Conservation (phyloP, 2,329 filamentous ascomycete genomes). For the Orbilia blumenaviensis region DNA sequence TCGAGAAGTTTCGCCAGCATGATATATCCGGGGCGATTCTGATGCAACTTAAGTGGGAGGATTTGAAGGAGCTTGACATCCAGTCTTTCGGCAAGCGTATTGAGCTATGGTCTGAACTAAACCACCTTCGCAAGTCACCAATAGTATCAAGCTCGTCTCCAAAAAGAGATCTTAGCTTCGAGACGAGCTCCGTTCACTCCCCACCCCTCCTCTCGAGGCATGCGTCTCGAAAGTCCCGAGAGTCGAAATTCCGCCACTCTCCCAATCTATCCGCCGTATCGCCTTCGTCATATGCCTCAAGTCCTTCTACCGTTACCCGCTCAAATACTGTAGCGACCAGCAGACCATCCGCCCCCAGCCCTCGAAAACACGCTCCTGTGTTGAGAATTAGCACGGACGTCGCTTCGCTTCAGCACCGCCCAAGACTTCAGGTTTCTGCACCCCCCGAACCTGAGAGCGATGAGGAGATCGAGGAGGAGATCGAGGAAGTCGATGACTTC, state of each 20-base stretch:
- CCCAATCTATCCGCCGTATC: conserved; percentile 34
- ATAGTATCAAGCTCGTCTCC: conserved; percentile 44
- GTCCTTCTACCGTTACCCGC: conserved; percentile 44
- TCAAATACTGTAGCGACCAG: conserved; percentile 50
- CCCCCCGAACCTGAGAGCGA: conserved; percentile 33
- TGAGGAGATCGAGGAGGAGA: conserved; percentile 23
- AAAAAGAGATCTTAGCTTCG: conserved; percentile 46
- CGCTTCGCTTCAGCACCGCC: conserved; percentile 33
- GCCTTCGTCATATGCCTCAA: conserved; percentile 41
- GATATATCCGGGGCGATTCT: conserved; percentile 90
- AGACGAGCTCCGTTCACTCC: conserved; percentile 45
- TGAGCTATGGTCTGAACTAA: conserved; percentile 81
- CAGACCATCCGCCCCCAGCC: conserved; percentile 30
- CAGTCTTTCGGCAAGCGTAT: conserved; percentile 82
- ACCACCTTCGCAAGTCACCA: conserved; percentile 67
- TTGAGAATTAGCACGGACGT: conserved; percentile 51
- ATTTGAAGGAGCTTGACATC: conserved; percentile 82
- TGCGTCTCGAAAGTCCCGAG: conserved; percentile 47
- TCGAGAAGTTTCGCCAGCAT: conserved; percentile 87
- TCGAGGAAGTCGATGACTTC: conserved; percentile 48
- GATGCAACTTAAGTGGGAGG: conserved; percentile 89
- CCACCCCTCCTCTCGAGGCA: conserved; percentile 51
- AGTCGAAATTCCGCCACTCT: conserved; percentile 51
- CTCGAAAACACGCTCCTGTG: conserved; percentile 35
- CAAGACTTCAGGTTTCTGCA: conserved; percentile 38